Percentiles rank a stretch among this genome's conserved stretches.
Evolutionary conservation across 2,329 filamentous ascomycete species (phyloP).

Genomic region (Zymoseptoria pseudotritici): DNA sequence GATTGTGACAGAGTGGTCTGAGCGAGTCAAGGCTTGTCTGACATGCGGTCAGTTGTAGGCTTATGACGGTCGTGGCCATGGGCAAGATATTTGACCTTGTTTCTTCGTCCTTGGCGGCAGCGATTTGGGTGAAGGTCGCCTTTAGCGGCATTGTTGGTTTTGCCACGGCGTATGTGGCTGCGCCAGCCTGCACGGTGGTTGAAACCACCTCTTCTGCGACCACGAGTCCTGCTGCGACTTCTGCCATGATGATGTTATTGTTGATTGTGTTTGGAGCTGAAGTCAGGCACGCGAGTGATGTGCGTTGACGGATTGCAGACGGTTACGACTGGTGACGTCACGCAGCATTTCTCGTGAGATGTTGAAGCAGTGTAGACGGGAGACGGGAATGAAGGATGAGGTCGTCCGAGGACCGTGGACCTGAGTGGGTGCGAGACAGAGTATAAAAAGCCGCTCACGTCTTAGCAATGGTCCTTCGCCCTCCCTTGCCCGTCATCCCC

Average conservation of each 20-base stretch:
- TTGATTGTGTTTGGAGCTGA: background rate
- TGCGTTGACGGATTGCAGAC: background rate
- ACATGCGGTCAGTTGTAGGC: background rate
- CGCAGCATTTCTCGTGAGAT: background rate
- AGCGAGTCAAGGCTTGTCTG: constrained; percentile 25
- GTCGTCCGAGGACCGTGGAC: too few species aligned
- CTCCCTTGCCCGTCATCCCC: background rate
- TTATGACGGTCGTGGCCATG: background rate
- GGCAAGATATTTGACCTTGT: constrained; percentile 17
- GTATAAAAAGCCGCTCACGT: background rate
- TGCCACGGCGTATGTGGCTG: constrained; percentile 20
- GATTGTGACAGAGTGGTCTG: constrained; percentile 35
- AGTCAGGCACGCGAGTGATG: background rate
- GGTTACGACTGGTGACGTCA: background rate
- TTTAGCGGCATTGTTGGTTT: constrained; percentile 39
- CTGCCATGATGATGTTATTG: constrained; percentile 6
- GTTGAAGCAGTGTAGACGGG: background rate
- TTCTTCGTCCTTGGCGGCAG: constrained; percentile 30
- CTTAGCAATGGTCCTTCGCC: background rate
- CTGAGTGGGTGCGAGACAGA: too few species aligned
- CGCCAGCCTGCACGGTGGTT: constrained; percentile 8
- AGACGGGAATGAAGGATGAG: background rate
- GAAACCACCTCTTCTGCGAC: constrained; percentile 12
- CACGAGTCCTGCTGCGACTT: constrained; percentile 9
- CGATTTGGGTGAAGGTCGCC: constrained; percentile 36